These are phyloP conservation scores for Aspergillus ruber DNA, from an alignment of 2,329 filamentous ascomycete species.

Conservation along the genomic window DNA sequence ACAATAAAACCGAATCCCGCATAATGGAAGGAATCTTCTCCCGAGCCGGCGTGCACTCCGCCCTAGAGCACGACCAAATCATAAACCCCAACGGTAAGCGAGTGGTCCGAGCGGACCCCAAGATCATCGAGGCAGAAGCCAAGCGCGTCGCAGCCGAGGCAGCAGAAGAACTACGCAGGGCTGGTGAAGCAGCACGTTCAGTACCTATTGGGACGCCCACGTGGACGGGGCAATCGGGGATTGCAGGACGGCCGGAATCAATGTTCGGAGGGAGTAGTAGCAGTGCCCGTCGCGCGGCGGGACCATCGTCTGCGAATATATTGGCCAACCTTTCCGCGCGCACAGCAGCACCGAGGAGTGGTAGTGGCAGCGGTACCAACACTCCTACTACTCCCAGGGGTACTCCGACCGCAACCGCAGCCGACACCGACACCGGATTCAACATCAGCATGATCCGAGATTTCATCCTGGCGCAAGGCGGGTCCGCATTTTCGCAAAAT, in stretches of 20 bases:
- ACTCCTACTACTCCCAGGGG: constrained; percentile 3
- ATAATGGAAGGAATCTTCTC: constrained; percentile 88
- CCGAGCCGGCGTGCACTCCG: constrained; percentile 77
- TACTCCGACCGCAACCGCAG: constrained; percentile 41
- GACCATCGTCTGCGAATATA: constrained; percentile 36
- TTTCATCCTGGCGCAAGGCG: constrained; percentile 72
- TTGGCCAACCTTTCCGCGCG: constrained; percentile 33
- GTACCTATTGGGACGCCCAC: constrained; percentile 81
- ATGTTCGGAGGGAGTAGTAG: constrained; percentile 34
- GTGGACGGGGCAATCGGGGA: constrained; percentile 83
- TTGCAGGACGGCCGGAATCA: constrained; percentile 63
- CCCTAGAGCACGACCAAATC: constrained; percentile 87
- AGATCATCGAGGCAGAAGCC: constrained; percentile 75
- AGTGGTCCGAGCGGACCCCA: constrained; percentile 65
- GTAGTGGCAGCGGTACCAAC: too few species aligned
- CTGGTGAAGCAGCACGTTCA: constrained; percentile 63
- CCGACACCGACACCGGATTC: background rate
- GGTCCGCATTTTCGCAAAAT: constrained; percentile 73
- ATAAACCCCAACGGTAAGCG: constrained; percentile 61
- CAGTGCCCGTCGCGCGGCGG: constrained; percentile 28
- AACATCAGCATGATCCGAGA: constrained; percentile 62
- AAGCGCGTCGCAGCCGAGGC: constrained; percentile 71
- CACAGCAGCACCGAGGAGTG: constrained; percentile 13
- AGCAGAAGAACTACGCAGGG: constrained; percentile 65
- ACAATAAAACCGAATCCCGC: constrained; percentile 52